Evolutionary conservation across 2,329 filamentous ascomycete genomes (phyloP).

Genomic region (Alternaria dauci): DNA sequence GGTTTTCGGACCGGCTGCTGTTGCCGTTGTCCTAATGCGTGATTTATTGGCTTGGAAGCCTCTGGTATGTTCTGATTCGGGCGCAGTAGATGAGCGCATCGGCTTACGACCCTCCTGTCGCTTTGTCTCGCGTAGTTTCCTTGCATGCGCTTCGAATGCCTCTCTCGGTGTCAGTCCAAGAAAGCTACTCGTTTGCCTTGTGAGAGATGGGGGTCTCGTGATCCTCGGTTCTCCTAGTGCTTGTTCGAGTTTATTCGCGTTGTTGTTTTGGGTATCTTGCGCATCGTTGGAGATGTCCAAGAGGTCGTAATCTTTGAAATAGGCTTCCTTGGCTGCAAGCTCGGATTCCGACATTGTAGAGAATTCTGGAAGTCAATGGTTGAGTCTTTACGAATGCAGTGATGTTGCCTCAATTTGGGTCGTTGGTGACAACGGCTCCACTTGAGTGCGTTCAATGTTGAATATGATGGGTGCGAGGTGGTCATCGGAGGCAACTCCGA

Average conservation of each 20-base stretch:
- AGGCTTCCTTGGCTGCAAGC: constrained; percentile 38
- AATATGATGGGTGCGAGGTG: not conserved
- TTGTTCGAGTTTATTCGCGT: constrained; percentile 24
- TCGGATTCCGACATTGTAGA: constrained; percentile 33
- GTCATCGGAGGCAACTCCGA: not conserved
- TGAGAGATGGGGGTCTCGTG: constrained; percentile 27
- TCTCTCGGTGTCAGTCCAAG: constrained; percentile 44
- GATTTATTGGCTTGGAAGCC: constrained; percentile 25
- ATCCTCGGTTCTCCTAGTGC: constrained; percentile 33
- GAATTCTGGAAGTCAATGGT: not conserved
- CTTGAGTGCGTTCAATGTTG: constrained; percentile 1
- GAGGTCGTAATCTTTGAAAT: constrained; percentile 42
- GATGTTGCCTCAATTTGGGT: not conserved
- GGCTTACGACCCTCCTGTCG: constrained; percentile 18
- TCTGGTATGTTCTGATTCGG: constrained; percentile 21
- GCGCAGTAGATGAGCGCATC: constrained; percentile 30
- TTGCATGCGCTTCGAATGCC: constrained; percentile 35
- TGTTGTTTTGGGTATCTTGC: constrained; percentile 21
- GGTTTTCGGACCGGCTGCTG: constrained; percentile 1
- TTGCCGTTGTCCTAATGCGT: constrained; percentile 4
- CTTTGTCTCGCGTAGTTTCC: constrained; percentile 21
- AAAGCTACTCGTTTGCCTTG: constrained; percentile 37
- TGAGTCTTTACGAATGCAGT: not conserved
- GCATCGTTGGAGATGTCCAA: constrained; percentile 44
- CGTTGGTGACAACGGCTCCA: not conserved